Conservation (phyloP, 1,284 basidiomycete genomes). For the Tilletia indica region DNA sequence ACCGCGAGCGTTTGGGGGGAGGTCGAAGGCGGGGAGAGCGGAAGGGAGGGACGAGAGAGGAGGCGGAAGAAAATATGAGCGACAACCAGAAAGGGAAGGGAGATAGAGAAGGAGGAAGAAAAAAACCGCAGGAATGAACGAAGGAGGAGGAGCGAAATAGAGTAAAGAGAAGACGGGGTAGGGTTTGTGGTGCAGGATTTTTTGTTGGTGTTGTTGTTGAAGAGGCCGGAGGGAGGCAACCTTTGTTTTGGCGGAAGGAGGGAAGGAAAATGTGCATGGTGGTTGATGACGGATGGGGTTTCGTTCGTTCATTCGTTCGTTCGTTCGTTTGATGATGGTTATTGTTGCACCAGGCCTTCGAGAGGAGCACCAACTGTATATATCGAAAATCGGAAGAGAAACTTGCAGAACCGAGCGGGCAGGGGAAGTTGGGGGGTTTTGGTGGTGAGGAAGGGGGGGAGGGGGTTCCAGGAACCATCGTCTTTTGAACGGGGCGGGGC, state of each 20-base stretch:
- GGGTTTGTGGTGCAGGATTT: not conserved
- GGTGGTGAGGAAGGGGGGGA: too few relatives aligned
- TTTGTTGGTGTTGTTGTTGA: too few relatives aligned
- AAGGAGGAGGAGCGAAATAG: constrained; percentile 12
- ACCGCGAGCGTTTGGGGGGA: not conserved
- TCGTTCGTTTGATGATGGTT: too few relatives aligned
- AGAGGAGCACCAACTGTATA: too few relatives aligned
- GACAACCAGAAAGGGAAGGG: constrained; percentile 4
- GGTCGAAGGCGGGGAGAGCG: not conserved
- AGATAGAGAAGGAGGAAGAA: not conserved
- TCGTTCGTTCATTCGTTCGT: not conserved
- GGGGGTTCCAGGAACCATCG: not conserved
- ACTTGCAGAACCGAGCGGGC: too few relatives aligned
- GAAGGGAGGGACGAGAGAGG: not conserved
- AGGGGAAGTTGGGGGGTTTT: too few relatives aligned
- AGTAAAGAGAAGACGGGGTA: constrained; percentile 1
- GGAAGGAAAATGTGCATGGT: constrained; percentile 1
- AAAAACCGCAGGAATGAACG: too few relatives aligned
- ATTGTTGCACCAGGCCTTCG: too few relatives aligned
- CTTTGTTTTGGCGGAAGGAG: not conserved
- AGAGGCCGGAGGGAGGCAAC: constrained; percentile 2
- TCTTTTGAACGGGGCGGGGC: not conserved
- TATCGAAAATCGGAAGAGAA: too few relatives aligned
- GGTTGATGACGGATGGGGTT: not conserved
- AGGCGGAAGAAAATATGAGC: not conserved